phyloP scores from a whole-genome alignment of 257 asterid species.

The Ehretia macrophylla region DNA sequence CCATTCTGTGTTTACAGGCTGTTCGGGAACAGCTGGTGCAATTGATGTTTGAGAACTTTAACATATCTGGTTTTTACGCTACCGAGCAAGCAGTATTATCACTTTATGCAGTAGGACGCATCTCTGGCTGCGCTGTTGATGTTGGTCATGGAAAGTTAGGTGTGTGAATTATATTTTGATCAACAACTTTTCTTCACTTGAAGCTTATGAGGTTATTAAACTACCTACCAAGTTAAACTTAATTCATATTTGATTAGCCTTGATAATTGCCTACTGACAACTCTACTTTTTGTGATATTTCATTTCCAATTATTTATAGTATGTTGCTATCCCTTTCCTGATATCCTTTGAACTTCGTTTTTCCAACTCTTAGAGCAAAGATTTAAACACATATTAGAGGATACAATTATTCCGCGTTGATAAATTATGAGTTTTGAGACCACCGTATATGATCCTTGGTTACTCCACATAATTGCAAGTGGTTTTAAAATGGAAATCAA shows the following conservation, averaged over 20 bases:
- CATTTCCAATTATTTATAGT: too few species aligned
- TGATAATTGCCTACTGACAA: neutral
- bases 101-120: constrained; percentile 93
- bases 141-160: constrained; percentile 92
- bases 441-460: too few species aligned
- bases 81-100: constrained; percentile 94
- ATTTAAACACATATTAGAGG: too few species aligned
- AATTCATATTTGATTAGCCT: neutral
- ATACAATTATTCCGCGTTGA: too few species aligned
- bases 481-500: too few species aligned
- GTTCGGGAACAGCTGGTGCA: constrained; percentile 90
- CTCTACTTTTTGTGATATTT: too few species aligned
- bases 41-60: constrained; percentile 91
- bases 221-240: neutral
- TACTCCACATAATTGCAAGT: too few species aligned
- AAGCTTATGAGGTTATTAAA: neutral
- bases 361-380: too few species aligned
- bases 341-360: too few species aligned
- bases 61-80: constrained; percentile 87
- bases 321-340: too few species aligned
- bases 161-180: constrained; percentile 17
- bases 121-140: constrained; percentile 91
- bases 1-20: constrained; percentile 42
- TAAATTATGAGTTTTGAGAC: too few species aligned
- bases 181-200: neutral